A percentile compares a stretch with the other conserved stretches of the same genome.
Evolutionary conservation across 371 early-diverging fungal species (phyloP).

Genomic region (Mucor mucedo): DNA sequence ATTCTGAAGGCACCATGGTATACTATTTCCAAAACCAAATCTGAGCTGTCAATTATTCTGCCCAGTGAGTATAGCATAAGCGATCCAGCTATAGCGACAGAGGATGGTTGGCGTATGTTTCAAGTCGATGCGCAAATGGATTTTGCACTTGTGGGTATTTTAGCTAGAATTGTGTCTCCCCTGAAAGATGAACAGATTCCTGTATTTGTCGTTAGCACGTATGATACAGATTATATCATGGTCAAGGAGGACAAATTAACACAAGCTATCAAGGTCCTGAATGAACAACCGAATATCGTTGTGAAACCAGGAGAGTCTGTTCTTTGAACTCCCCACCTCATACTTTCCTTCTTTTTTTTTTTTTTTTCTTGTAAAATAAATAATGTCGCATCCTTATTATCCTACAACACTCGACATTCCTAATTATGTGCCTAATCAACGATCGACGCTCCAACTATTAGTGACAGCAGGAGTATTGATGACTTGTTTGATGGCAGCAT

Average conservation of each 20-base stretch:
- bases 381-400: constrained; percentile 27
- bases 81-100: constrained; percentile 49
- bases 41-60: constrained; percentile 63
- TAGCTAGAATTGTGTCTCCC: constrained; percentile 62
- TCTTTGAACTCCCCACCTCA: not conserved
- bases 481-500: not conserved
- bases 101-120: constrained; percentile 64
- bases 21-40: constrained; percentile 59
- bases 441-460: constrained; percentile 12
- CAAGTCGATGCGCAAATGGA: constrained; percentile 74
- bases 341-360: too few species aligned
- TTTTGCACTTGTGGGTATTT: constrained; percentile 76
- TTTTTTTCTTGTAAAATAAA: too few species aligned
- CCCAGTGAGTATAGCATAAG: constrained; percentile 37
- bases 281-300: constrained; percentile 10
- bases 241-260: constrained; percentile 63
- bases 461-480: constrained; percentile 8
- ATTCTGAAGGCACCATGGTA: constrained; percentile 51
- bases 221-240: constrained; percentile 80
- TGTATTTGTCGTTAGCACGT: constrained; percentile 78
- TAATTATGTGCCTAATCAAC: constrained; percentile 25
- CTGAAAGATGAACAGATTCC: constrained; percentile 65
- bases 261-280: constrained; percentile 17
- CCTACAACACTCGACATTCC: constrained; percentile 13
- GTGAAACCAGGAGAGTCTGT: constrained; percentile 26